A percentile compares a stretch with the other conserved stretches of the same genome.
These are phyloP conservation scores for Heterobasidion occidentale DNA, from an alignment of 1,284 basidiomycete genomes.

Conservation along the genomic window DNA sequence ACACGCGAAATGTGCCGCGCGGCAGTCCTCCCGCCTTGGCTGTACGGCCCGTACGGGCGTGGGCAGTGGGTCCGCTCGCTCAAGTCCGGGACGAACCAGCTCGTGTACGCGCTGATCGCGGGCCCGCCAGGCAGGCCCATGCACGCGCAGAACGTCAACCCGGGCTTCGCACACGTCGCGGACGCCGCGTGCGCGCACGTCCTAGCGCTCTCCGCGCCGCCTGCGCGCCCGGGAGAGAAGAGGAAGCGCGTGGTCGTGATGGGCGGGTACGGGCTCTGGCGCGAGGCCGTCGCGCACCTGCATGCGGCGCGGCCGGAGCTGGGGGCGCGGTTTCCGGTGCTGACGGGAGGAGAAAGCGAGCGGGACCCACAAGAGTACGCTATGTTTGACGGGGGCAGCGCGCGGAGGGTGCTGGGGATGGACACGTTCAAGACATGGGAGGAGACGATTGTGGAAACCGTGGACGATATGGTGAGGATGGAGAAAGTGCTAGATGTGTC, in stretches of 20 bases:
- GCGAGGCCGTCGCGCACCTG: background rate
- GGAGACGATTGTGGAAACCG: conserved; percentile 1
- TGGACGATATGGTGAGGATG: background rate
- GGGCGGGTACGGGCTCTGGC: background rate
- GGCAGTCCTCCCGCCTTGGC: background rate
- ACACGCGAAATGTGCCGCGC: too few relatives aligned
- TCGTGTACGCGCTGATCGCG: background rate
- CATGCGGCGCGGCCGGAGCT: background rate
- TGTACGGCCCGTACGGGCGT: conserved; percentile 1
- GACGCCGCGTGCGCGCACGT: conserved; percentile 1
- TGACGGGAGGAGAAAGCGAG: background rate
- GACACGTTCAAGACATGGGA: background rate
- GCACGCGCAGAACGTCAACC: background rate
- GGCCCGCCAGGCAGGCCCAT: background rate
- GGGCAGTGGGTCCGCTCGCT: background rate
- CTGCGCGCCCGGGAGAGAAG: background rate
- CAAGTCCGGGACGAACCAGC: background rate
- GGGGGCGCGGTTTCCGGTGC: background rate
- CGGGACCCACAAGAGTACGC: background rate
- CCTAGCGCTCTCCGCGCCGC: background rate
- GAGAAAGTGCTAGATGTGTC: background rate
- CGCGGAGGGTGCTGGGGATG: background rate
- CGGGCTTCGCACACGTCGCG: background rate
- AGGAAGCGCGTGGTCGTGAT: background rate
- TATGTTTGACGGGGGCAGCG: background rate